A percentile compares a stretch with the other conserved stretches of the same genome.
phyloP scores from a whole-genome alignment of 179 eudicot genomes.

The Silene vulgaris region DNA sequence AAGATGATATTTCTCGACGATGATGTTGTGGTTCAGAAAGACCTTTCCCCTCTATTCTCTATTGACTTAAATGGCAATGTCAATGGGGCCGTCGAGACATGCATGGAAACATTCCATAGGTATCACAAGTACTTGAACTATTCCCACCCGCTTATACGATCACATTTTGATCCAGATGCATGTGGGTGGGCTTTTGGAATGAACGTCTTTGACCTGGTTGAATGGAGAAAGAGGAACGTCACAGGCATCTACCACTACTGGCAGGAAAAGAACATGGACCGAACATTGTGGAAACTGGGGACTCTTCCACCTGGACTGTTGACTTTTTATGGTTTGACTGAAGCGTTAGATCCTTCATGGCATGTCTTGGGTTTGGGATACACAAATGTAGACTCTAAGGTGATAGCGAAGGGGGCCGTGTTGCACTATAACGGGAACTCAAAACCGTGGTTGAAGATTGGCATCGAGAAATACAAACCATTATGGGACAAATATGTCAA shows the following conservation, averaged over 20 bases:
- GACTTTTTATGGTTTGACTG: conserved; percentile 77
- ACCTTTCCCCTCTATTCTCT: conserved; percentile 63
- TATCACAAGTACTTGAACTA: conserved; percentile 85
- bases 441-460: conserved; percentile 88
- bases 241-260: conserved; percentile 85
- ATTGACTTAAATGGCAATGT: conserved; percentile 71
- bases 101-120: conserved; percentile 89
- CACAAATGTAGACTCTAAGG: conserved; percentile 59
- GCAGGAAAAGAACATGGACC: conserved; percentile 81
- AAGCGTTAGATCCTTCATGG: conserved; percentile 64
- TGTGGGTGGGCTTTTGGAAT: conserved; percentile 95
- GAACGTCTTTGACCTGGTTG: conserved; percentile 76
- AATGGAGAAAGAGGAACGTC: conserved; percentile 78
- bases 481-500: conserved; percentile 76
- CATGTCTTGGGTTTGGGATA: conserved; percentile 77
- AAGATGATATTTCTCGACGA: conserved; percentile 79
- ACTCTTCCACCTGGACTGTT: conserved; percentile 82
- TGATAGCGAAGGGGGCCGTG: conserved; percentile 69
- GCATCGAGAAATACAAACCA: conserved; percentile 73
- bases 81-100: conserved; percentile 85
- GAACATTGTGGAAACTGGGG: conserved; percentile 77
- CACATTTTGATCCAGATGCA: conserved; percentile 86
- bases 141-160: conserved; percentile 73
- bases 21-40: conserved; percentile 82
- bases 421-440: conserved; percentile 78